phyloP scores from a whole-genome alignment of 225 moss, liverwort and hornwort species.

The Straminergon stramineum region DNA sequence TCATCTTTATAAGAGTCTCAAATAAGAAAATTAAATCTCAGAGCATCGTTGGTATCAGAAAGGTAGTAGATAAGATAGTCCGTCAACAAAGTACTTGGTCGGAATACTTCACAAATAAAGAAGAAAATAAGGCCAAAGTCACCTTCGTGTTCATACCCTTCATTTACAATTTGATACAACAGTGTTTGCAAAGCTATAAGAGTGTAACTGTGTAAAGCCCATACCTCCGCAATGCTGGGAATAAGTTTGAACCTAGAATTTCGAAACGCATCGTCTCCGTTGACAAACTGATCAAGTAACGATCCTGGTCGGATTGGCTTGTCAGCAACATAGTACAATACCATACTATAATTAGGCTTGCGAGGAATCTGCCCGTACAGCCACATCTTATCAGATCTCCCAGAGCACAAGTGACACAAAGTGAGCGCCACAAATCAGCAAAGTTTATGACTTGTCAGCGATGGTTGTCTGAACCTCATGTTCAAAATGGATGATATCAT shows the following conservation, averaged over 20 bases:
- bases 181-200: neutral
- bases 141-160: neutral
- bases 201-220: neutral
- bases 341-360: constrained; percentile 44
- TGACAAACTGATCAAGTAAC: constrained; percentile 55
- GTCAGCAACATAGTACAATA: constrained; percentile 46
- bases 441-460: neutral
- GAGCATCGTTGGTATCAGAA: neutral
- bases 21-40: neutral
- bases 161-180: neutral
- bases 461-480: neutral
- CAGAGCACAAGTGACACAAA: neutral
- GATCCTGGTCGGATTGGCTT: constrained; percentile 53
- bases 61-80: neutral
- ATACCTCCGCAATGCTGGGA: constrained; percentile 64
- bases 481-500: neutral
- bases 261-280: constrained; percentile 58
- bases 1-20: neutral
- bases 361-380: constrained; percentile 43
- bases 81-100: neutral
- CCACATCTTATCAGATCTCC: neutral
- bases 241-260: constrained; percentile 71
- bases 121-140: neutral
- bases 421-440: neutral
- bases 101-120: neutral